Evolutionary conservation across 495 filamentous ascomycete genomes (phyloP).

Genomic region (Mytilinidion resinicola): DNA sequence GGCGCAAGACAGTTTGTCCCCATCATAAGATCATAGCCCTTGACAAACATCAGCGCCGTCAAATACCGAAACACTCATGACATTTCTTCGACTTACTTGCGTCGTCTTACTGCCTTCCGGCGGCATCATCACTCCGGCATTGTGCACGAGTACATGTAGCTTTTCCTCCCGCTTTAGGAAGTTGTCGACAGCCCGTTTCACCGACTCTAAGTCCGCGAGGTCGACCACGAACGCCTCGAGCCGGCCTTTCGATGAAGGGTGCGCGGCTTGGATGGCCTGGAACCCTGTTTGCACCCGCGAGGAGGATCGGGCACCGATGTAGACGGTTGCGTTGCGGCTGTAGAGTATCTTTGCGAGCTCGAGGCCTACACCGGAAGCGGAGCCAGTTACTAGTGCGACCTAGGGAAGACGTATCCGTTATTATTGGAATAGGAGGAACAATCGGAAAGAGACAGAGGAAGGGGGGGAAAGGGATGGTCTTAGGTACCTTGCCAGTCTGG

Average conservation of each 20-base stretch:
- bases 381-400: constrained; percentile 28
- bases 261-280: constrained; percentile 23
- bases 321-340: constrained; percentile 37
- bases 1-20: constrained; percentile 14
- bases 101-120: constrained; percentile 32
- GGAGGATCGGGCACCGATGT: constrained; percentile 36
- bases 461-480: not conserved
- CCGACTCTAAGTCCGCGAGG: constrained; percentile 39
- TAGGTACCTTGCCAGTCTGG: constrained; percentile 8
- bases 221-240: constrained; percentile 42
- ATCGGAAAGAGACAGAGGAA: not conserved
- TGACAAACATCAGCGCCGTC: not conserved
- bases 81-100: not conserved
- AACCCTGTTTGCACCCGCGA: constrained; percentile 34
- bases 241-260: constrained; percentile 29
- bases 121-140: constrained; percentile 43
- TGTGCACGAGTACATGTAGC: constrained; percentile 50
- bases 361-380: constrained; percentile 34
- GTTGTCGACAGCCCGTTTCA: constrained; percentile 39
- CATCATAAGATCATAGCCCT: constrained; percentile 17
- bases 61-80: not conserved
- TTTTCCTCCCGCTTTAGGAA: constrained; percentile 39
- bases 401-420: not conserved
- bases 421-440: not conserved
- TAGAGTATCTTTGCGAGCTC: constrained; percentile 42